These are phyloP conservation scores for Aspergillus transmontanensis DNA, from an alignment of 2,329 filamentous ascomycete genomes.

Conservation along the genomic window DNA sequence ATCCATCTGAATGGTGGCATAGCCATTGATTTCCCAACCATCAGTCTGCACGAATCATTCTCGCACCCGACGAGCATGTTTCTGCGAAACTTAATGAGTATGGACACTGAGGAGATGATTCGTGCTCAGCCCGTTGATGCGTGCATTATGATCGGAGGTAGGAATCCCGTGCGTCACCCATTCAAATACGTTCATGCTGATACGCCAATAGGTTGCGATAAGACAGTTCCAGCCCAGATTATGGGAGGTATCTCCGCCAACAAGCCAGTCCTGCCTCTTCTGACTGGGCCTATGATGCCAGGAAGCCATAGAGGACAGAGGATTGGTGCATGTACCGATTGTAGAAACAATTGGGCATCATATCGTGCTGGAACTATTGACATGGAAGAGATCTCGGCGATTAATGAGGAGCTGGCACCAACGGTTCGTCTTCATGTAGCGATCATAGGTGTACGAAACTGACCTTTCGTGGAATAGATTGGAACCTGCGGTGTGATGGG, in stretches of 20 bases:
- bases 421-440: constrained; percentile 52
- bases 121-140: constrained; percentile 70
- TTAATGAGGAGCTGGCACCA: constrained; percentile 74
- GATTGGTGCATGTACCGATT: constrained; percentile 75
- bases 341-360: constrained; percentile 71
- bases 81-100: constrained; percentile 72
- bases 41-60: constrained; percentile 71
- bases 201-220: constrained; percentile 65
- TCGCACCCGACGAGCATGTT: constrained; percentile 74
- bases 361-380: constrained; percentile 68
- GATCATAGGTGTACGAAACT: background rate
- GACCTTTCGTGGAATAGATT: constrained; percentile 25
- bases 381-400: constrained; percentile 69
- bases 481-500: constrained; percentile 63
- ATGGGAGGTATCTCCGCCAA: constrained; percentile 78
- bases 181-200: background rate
- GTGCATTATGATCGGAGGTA: constrained; percentile 67
- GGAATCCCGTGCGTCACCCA: background rate
- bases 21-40: constrained; percentile 73
- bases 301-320: constrained; percentile 66
- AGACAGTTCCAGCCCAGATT: constrained; percentile 72
- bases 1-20: constrained; percentile 68
- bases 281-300: constrained; percentile 76
- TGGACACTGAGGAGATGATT: constrained; percentile 81
- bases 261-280: constrained; percentile 68